phyloP scores from a whole-genome alignment of 1,284 basidiomycete genomes.

The Cryptococcus hybrid region DNA sequence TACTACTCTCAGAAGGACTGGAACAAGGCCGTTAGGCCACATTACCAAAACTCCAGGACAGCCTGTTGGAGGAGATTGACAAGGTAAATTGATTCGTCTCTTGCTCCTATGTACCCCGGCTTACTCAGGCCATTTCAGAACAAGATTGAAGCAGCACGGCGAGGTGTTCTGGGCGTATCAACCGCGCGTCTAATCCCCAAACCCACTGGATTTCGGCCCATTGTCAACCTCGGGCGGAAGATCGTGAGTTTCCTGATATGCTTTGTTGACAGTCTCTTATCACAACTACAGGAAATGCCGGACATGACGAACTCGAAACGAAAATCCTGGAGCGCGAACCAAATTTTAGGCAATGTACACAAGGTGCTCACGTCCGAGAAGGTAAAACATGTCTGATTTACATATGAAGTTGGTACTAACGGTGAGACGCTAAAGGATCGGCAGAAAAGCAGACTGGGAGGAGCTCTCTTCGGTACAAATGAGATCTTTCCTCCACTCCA shows the following conservation, averaged over 20 bases:
- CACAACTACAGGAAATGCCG: background rate
- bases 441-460: conserved; percentile 66
- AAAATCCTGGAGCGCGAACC: conserved; percentile 55
- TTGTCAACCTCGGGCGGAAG: conserved; percentile 82
- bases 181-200: conserved; percentile 90
- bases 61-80: conserved; percentile 39
- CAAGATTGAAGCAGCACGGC: conserved; percentile 15
- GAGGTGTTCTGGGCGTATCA: conserved; percentile 30
- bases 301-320: background rate
- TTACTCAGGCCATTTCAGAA: conserved; percentile 4
- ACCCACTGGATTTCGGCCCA: conserved; percentile 87
- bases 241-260: conserved; percentile 34
- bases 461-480: conserved; percentile 77
- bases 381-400: conserved; percentile 49
- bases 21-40: conserved; percentile 74
- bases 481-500: conserved; percentile 76
- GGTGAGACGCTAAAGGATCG: conserved; percentile 55
- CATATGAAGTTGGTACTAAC: background rate
- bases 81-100: conserved; percentile 24
- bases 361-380: conserved; percentile 83
- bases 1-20: conserved; percentile 97
- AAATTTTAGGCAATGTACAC: conserved; percentile 77
- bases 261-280: background rate
- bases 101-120: background rate
- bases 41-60: conserved; percentile 65